A percentile compares a stretch with the other conserved stretches of the same genome.
Evolutionary conservation across 179 eudicot genomes (phyloP).

Genomic region (Spinacia oleracea): DNA sequence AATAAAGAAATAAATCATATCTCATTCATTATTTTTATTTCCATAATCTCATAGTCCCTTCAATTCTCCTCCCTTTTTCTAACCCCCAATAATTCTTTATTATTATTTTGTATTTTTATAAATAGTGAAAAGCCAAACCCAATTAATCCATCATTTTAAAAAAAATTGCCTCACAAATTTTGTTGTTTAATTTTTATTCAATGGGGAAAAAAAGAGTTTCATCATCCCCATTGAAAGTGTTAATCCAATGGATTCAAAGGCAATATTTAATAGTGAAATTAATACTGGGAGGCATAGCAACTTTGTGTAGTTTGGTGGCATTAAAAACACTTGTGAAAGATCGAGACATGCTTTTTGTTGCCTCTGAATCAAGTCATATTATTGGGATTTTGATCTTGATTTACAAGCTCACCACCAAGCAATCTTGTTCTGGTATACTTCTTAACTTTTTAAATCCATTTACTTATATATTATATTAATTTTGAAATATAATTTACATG

Average conservation of each 20-base stretch:
- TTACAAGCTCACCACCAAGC: conserved; percentile 66
- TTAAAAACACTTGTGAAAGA: conserved; percentile 44
- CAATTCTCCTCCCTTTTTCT: background rate
- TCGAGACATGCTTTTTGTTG: conserved; percentile 56
- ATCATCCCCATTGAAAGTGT: background rate
- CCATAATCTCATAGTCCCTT: background rate
- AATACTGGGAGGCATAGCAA: conserved; percentile 37
- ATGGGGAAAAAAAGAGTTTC: conserved; percentile 24
- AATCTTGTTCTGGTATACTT: conserved; percentile 71
- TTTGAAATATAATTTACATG: too few relatives aligned
- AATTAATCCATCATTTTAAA: too few relatives aligned
- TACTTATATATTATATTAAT: too few relatives aligned
- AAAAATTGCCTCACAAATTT: too few relatives aligned
- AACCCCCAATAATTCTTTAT: background rate
- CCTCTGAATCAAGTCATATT: conserved; percentile 62
- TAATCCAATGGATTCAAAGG: conserved; percentile 50
- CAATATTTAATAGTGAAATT: conserved; percentile 54
- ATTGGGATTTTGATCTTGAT: conserved; percentile 72
- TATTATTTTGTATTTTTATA: too few relatives aligned
- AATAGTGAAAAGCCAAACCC: background rate
- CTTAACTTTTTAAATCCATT: background rate
- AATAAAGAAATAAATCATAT: background rate
- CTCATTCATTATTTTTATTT: conserved; percentile 12
- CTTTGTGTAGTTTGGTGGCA: conserved; percentile 43
- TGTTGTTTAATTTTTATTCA: background rate